phyloP scores from a whole-genome alignment of 345 rosid species.

The Gossypium rotundifolium region DNA sequence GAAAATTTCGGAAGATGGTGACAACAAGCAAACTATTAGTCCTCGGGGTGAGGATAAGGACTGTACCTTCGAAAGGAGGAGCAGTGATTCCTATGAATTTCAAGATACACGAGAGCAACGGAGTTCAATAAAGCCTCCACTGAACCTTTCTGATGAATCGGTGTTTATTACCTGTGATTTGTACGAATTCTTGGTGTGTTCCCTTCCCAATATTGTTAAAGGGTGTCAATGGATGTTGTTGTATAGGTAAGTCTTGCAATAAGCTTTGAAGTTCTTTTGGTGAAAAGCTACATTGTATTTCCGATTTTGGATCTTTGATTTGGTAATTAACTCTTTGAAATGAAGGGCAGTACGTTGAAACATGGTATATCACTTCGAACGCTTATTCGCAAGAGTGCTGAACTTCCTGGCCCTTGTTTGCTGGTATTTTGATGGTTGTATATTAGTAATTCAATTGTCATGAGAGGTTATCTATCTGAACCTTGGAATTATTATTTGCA shows the following conservation, averaged over 20 bases:
- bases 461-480: neutral
- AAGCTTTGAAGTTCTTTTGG: neutral
- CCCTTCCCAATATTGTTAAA: conserved; percentile 81
- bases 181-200: conserved; percentile 62
- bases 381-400: conserved; percentile 71
- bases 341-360: conserved; percentile 97
- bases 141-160: conserved; percentile 48
- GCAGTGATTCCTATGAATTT: conserved; percentile 35
- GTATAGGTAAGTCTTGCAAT: conserved; percentile 54
- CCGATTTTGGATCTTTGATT: conserved; percentile 25
- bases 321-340: conserved; percentile 33
- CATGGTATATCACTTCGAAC: conserved; percentile 97
- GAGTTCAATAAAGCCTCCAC: conserved; percentile 32
- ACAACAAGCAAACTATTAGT: conserved; percentile 7
- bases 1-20: conserved; percentile 3
- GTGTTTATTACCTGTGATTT: conserved; percentile 56
- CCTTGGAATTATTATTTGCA: neutral
- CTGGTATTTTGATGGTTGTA: conserved; percentile 41
- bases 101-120: conserved; percentile 36
- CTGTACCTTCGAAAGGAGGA: conserved; percentile 26
- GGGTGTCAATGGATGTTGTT: conserved; percentile 85
- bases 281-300: conserved; percentile 12
- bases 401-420: conserved; percentile 74
- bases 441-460: neutral
- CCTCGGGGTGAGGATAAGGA: conserved; percentile 13